Evolutionary conservation across 805 yeast species (phyloP).

Genomic region (Candida sonorensis): DNA sequence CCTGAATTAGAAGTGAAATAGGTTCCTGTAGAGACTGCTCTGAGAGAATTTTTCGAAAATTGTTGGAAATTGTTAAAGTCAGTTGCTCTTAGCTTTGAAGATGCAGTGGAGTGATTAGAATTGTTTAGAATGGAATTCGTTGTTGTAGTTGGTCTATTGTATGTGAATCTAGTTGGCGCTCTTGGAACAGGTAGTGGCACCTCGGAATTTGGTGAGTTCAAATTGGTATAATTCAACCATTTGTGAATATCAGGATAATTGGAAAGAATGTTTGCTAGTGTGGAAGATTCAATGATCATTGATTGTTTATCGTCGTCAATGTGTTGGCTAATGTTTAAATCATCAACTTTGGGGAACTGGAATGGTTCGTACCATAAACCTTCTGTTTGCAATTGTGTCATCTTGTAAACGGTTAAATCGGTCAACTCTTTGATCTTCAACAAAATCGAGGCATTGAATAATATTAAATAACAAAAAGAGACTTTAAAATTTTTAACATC

Average conservation of each 20-base stretch:
- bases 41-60: too few species aligned
- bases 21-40: too few species aligned
- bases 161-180: conserved; percentile 12
- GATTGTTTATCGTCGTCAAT: too few species aligned
- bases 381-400: conserved; percentile 3
- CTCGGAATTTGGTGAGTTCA: conserved; percentile 4
- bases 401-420: conserved; percentile 4
- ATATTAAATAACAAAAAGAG: conserved; percentile 12
- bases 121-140: conserved; percentile 16
- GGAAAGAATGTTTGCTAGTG: conserved; percentile 1
- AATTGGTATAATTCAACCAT: conserved; percentile 11
- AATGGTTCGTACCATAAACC: conserved; percentile 15
- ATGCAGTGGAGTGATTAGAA: too few species aligned
- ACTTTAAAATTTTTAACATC: conserved; percentile 12
- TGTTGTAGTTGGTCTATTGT: conserved; percentile 13
- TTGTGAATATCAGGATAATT: conserved; percentile 5
- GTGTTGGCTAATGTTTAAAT: too few species aligned
- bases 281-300: background rate
- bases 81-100: too few species aligned
- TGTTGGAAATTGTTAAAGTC: too few species aligned
- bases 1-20: conserved; percentile 1
- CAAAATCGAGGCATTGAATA: conserved; percentile 6
- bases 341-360: conserved; percentile 2
- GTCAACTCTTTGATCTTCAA: conserved; percentile 7
- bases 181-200: conserved; percentile 7